Evolutionary conservation across 768 basidiomycete genomes (phyloP).

Genomic region (Sporobolomyces phaffii): DNA sequence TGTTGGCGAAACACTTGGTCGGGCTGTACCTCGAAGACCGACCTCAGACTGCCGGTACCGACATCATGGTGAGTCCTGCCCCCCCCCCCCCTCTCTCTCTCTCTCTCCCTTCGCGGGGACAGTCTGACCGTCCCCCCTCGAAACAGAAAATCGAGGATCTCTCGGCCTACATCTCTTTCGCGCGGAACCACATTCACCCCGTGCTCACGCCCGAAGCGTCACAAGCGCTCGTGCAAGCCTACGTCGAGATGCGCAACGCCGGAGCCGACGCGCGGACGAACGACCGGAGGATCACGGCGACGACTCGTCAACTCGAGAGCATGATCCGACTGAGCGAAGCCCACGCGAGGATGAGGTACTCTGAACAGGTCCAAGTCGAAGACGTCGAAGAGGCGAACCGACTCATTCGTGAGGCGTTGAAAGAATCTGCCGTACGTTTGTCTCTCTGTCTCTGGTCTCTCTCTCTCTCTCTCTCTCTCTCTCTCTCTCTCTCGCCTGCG

Average conservation of each 20-base stretch:
- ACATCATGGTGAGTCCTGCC: constrained; percentile 72
- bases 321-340: constrained; percentile 89
- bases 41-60: constrained; percentile 60
- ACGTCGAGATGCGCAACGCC: constrained; percentile 88
- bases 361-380: constrained; percentile 69
- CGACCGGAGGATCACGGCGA: constrained; percentile 95
- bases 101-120: not conserved
- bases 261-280: constrained; percentile 77
- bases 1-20: constrained; percentile 85
- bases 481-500: too few relatives aligned
- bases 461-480: too few relatives aligned
- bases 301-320: constrained; percentile 91
- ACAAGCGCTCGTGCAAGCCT: constrained; percentile 73
- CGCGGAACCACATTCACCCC: constrained; percentile 77
- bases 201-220: constrained; percentile 78
- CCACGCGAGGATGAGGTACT: constrained; percentile 93
- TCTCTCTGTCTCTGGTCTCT: too few relatives aligned
- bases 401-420: constrained; percentile 94
- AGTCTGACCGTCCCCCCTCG: not conserved
- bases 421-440: constrained; percentile 61
- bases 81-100: too few relatives aligned
- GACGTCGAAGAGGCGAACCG: constrained; percentile 89
- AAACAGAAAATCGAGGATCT: constrained; percentile 77
- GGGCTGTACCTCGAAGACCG: constrained; percentile 87
- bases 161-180: constrained; percentile 90